phyloP scores from a whole-genome alignment of 371 early-diverging fungal species.

The Coemansia sp. region DNA sequence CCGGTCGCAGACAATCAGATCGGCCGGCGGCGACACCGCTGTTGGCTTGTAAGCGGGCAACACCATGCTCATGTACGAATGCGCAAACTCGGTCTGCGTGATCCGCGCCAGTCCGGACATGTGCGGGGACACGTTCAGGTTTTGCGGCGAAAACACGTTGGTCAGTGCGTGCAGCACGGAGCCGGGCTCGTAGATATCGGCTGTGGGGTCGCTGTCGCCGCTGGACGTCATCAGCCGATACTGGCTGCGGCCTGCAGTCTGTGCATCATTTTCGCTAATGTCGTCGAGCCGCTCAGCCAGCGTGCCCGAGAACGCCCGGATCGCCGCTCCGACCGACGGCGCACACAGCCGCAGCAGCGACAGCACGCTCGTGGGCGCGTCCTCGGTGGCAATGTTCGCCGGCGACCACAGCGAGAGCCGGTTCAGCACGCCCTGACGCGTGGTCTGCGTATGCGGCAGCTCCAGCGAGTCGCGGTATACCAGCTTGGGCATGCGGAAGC shows the following conservation, averaged over 20 bases:
- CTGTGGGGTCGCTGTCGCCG: background rate
- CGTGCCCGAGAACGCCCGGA: slow-evolving; percentile 55
- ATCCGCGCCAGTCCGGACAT: slow-evolving; percentile 32
- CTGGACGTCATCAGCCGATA: slow-evolving; percentile 5
- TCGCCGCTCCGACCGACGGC: slow-evolving; percentile 58
- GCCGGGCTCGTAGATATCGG: slow-evolving; percentile 18
- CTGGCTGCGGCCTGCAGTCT: slow-evolving; percentile 13
- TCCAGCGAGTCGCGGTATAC: slow-evolving; percentile 68
- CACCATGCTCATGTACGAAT: slow-evolving; percentile 34
- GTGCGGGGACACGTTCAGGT: slow-evolving; percentile 32
- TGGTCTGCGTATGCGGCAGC: slow-evolving; percentile 57
- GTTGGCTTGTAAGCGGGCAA: slow-evolving; percentile 54
- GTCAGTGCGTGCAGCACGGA: slow-evolving; percentile 37
- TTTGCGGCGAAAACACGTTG: slow-evolving; percentile 38
- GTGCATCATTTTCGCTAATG: slow-evolving; percentile 6
- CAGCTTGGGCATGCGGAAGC: slow-evolving; percentile 65
- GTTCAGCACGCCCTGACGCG: slow-evolving; percentile 46
- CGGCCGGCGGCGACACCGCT: slow-evolving; percentile 68
- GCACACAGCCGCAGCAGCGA: slow-evolving; percentile 68
- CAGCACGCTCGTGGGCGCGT: slow-evolving; percentile 43
- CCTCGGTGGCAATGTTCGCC: slow-evolving; percentile 51
- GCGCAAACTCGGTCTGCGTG: slow-evolving; percentile 29
- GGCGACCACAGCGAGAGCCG: slow-evolving; percentile 63
- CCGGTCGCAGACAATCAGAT: slow-evolving; percentile 64
- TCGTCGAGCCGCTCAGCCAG: slow-evolving; percentile 57